Percentiles rank a stretch among this genome's conserved stretches.
phyloP scores from a whole-genome alignment of 805 yeast genomes.

The Sungouiella thailandica region DNA sequence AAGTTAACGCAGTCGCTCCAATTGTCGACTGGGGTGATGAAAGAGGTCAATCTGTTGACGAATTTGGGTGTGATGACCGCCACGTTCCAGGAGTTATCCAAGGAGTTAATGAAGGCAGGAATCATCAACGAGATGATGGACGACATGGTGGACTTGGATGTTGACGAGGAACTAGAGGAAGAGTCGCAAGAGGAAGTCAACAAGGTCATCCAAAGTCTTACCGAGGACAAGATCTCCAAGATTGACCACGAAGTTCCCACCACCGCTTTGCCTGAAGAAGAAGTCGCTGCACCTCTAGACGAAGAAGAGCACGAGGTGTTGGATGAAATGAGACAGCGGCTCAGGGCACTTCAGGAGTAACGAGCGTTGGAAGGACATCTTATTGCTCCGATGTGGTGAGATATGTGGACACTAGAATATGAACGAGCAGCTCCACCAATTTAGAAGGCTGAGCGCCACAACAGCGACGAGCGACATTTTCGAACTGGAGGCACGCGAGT shows the following conservation, averaged over 20 bases:
- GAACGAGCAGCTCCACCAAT: too few species aligned
- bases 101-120: constrained; percentile 81
- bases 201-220: constrained; percentile 44
- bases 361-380: too few species aligned
- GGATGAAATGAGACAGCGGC: constrained; percentile 83
- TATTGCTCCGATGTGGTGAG: not conserved
- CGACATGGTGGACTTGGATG: constrained; percentile 73
- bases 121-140: constrained; percentile 93
- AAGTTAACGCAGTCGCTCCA: constrained; percentile 80
- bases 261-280: constrained; percentile 17
- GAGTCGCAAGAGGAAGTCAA: constrained; percentile 68
- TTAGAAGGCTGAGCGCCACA: too few species aligned
- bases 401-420: too few species aligned
- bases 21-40: constrained; percentile 76
- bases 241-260: constrained; percentile 32
- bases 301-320: constrained; percentile 73
- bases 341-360: constrained; percentile 69
- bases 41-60: constrained; percentile 77
- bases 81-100: constrained; percentile 81
- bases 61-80: constrained; percentile 72
- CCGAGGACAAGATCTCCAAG: constrained; percentile 36
- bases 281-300: constrained; percentile 21
- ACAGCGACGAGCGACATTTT: too few species aligned
- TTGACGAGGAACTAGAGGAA: constrained; percentile 54
- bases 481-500: too few species aligned